These are phyloP conservation scores for Bothriochloa decipiens DNA, from an alignment of 176 grass and related monocot species.

Conservation along the genomic window DNA sequence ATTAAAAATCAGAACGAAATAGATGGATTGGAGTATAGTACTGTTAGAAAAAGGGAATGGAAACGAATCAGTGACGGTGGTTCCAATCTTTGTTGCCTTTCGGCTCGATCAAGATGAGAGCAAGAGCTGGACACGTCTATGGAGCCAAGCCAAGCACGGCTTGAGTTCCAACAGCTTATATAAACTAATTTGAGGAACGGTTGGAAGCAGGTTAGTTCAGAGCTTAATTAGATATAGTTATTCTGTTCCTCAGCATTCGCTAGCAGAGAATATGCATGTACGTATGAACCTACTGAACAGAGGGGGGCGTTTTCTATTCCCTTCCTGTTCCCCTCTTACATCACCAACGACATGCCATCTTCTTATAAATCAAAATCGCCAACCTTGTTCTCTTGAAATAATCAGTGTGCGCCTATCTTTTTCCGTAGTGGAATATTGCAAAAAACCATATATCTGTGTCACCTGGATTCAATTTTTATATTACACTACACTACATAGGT, in stretches of 20 bases:
- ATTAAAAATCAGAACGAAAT: neutral
- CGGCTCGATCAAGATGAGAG: neutral
- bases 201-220: neutral
- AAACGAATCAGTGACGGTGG: neutral
- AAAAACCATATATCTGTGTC: neutral
- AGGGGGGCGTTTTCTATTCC: constrained; percentile 11
- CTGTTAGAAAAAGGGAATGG: neutral
- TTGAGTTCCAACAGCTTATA: neutral
- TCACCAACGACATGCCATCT: neutral
- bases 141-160: constrained; percentile 9
- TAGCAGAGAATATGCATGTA: neutral
- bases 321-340: constrained; percentile 15
- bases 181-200: neutral
- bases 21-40: neutral
- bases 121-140: neutral
- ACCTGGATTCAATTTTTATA: neutral
- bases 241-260: neutral
- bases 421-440: neutral
- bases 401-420: neutral
- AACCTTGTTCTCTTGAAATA: neutral
- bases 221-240: neutral
- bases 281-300: neutral
- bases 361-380: neutral
- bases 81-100: neutral
- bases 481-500: neutral